phyloP scores from a whole-genome alignment of 805 yeast genomes.

The Hanseniaspora vineae region DNA sequence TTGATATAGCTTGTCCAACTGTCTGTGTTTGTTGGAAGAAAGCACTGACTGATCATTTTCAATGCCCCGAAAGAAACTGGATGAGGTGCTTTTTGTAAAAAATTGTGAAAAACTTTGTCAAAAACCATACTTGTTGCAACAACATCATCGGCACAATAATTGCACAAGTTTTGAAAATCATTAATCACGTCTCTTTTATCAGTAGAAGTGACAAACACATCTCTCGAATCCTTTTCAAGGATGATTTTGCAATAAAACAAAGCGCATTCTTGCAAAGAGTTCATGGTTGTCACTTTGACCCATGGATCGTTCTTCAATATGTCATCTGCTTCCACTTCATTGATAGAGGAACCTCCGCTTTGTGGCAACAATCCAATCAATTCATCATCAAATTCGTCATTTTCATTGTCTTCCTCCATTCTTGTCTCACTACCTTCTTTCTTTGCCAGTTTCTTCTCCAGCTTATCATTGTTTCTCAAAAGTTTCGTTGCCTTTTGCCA shows the following conservation, averaged over 20 bases:
- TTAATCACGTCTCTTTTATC: slow-evolving; percentile 42
- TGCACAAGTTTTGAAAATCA: slow-evolving; percentile 48
- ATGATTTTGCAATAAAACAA: slow-evolving; percentile 58
- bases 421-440: slow-evolving; percentile 3
- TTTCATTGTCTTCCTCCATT: slow-evolving; percentile 8
- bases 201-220: slow-evolving; percentile 39
- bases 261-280: slow-evolving; percentile 71
- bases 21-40: slow-evolving; percentile 59
- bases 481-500: slow-evolving; percentile 49
- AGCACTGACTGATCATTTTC: slow-evolving; percentile 54
- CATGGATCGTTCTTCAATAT: slow-evolving; percentile 62
- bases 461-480: slow-evolving; percentile 12
- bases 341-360: background rate
- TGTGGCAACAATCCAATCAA: slow-evolving; percentile 17
- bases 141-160: slow-evolving; percentile 82
- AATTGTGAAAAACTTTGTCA: slow-evolving; percentile 55
- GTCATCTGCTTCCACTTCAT: slow-evolving; percentile 8
- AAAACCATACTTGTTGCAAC: slow-evolving; percentile 60
- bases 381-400: slow-evolving; percentile 7
- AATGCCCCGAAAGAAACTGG: slow-evolving; percentile 90
- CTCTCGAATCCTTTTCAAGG: slow-evolving; percentile 56
- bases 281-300: slow-evolving; percentile 64
- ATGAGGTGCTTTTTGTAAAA: slow-evolving; percentile 64
- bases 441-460: slow-evolving; percentile 15
- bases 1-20: slow-evolving; percentile 64